Percentiles rank a stretch among this genome's conserved stretches.
These are phyloP conservation scores for Orobanche coerulescens DNA, from an alignment of 257 asterid species.

Conservation along the genomic window DNA sequence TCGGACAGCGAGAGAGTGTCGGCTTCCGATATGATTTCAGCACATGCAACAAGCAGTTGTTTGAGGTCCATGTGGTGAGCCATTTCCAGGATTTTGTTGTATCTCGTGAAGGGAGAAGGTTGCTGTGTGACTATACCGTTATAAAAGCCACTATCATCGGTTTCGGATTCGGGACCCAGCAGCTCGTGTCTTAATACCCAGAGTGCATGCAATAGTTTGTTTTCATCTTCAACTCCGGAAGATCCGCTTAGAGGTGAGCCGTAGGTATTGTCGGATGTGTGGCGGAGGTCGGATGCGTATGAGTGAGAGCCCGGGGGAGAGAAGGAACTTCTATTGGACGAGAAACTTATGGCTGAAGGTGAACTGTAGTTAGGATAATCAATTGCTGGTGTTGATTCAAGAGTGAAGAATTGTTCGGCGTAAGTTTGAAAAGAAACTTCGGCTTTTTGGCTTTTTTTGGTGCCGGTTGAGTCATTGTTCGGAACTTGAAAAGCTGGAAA, in stretches of 20 bases:
- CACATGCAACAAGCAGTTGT: constrained; percentile 59
- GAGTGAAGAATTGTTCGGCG: constrained; percentile 60
- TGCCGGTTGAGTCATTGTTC: constrained; percentile 45
- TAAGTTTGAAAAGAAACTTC: constrained; percentile 43
- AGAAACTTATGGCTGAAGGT: constrained; percentile 51
- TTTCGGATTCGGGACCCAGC: constrained; percentile 64
- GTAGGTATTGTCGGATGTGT: constrained; percentile 45
- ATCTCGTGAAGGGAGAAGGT: constrained; percentile 40
- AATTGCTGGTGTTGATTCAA: constrained; percentile 70
- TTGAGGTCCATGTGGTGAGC: constrained; percentile 71
- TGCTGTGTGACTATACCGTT: constrained; percentile 34
- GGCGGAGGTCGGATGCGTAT: constrained; percentile 47
- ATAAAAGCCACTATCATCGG: constrained; percentile 64
- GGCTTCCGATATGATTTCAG: constrained; percentile 60
- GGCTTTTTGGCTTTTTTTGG: constrained; percentile 46
- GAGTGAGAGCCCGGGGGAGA: constrained; percentile 83
- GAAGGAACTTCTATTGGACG: constrained; percentile 62
- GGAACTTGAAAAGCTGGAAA: constrained; percentile 39
- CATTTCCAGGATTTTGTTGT: constrained; percentile 55
- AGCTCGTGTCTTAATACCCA: constrained; percentile 58
- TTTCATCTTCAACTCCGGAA: constrained; percentile 62
- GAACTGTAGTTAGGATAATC: constrained; percentile 40
- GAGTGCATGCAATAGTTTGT: constrained; percentile 52
- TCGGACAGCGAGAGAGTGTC: constrained; percentile 33
- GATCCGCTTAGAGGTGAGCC: constrained; percentile 93